Evolutionary conservation across 257 asterid species (phyloP).

Genomic region (Leonotis leonurus): DNA sequence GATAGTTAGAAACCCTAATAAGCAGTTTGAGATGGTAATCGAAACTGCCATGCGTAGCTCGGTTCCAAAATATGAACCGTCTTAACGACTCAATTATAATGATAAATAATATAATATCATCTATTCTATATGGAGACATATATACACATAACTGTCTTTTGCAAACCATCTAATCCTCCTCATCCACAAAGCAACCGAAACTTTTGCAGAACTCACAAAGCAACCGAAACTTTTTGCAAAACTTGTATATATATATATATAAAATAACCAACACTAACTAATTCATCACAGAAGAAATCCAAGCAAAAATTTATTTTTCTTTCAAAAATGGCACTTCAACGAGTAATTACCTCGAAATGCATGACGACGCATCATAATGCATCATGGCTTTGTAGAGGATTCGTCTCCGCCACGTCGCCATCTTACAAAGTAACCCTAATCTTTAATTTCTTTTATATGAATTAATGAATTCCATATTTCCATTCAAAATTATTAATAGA

Average conservation of each 20-base stretch:
- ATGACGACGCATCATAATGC: conserved; percentile 13
- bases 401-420: conserved; percentile 42
- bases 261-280: background rate
- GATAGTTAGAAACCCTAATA: too few relatives aligned
- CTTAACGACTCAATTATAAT: too few relatives aligned
- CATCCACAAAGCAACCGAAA: conserved; percentile 15
- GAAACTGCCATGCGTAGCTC: too few relatives aligned
- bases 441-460: too few relatives aligned
- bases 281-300: too few relatives aligned
- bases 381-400: conserved; percentile 41
- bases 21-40: too few relatives aligned
- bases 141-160: background rate
- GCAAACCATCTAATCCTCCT: background rate
- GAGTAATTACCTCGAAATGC: conserved; percentile 27
- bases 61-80: too few relatives aligned
- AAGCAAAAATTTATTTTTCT: background rate
- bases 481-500: too few relatives aligned
- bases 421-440: conserved; percentile 41
- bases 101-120: too few relatives aligned
- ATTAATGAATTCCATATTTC: too few relatives aligned
- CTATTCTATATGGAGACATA: too few relatives aligned
- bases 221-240: background rate
- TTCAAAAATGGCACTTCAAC: conserved; percentile 25
- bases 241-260: too few relatives aligned
- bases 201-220: background rate